phyloP scores from a whole-genome alignment of 2,329 filamentous ascomycete species.

The Talaromyces sp. region DNA sequence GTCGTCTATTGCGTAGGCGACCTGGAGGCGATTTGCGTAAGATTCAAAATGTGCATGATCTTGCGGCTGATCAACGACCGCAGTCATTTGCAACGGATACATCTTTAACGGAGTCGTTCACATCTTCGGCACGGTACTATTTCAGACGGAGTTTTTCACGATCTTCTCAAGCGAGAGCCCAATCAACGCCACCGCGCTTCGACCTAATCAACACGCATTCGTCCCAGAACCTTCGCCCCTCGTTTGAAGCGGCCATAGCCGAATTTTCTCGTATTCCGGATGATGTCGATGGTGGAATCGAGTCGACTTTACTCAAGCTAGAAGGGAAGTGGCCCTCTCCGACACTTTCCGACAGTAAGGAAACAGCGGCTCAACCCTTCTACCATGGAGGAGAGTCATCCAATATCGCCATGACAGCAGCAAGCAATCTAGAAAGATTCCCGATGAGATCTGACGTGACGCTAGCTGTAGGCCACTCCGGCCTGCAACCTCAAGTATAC shows the following conservation, averaged over 20 bases:
- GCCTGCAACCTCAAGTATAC: constrained; percentile 34
- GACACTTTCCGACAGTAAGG: constrained; percentile 10
- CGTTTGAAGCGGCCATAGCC: constrained; percentile 84
- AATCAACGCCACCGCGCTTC: constrained; percentile 27
- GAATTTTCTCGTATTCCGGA: constrained; percentile 85
- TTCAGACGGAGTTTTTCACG: constrained; percentile 13
- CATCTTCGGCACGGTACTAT: constrained; percentile 19
- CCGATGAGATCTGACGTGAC: not conserved
- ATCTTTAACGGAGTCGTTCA: constrained; percentile 34
- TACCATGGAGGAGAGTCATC: not conserved
- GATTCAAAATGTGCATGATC: constrained; percentile 61
- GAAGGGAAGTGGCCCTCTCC: constrained; percentile 67
- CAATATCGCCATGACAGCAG: not conserved
- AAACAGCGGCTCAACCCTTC: not conserved
- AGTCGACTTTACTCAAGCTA: constrained; percentile 86
- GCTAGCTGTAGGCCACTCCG: constrained; percentile 19
- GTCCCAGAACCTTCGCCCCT: constrained; percentile 58
- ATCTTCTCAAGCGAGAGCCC: constrained; percentile 11
- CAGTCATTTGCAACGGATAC: constrained; percentile 36
- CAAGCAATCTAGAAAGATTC: not conserved
- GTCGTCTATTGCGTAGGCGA: constrained; percentile 62
- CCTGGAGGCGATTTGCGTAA: constrained; percentile 73
- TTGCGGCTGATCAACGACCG: constrained; percentile 45
- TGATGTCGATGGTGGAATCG: constrained; percentile 82
- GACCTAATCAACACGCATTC: constrained; percentile 51